Base-by-base conservation (phyloP, 352 stramenopile species). In the Thraustochytrium sp. region DNA sequence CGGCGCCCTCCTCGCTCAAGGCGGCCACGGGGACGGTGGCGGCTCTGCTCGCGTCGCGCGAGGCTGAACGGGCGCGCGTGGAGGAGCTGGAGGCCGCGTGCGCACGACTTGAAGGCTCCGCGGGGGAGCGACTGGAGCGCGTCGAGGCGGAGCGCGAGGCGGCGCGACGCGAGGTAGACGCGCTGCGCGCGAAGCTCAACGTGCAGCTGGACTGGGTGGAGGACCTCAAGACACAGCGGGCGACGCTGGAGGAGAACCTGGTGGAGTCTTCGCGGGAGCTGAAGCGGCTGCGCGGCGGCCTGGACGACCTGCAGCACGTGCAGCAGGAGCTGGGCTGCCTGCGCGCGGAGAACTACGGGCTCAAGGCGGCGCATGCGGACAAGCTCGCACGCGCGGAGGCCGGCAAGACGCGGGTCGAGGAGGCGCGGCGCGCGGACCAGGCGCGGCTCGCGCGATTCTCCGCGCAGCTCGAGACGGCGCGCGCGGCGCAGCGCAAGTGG, bases 161-260 rank as follows among this genome's bases (percentile, higher is more conserved):
- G 9, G 3, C 37, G 1, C 9, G 2, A 37, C 37, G 37, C 23
- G 40, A 75, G 0, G 26, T 36, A 21, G 62, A 51, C 16, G 9
- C 11, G 36, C 44, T 75, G 5, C 4, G 4, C 13, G 68, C 8
- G 5, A 44, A 44, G 51, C 48, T 80, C 29, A 31, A 51, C 13
- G 68, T 80, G 18, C 68, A 80, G n/a, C 37, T 75, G 23, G 68
- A 80, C 1, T 80, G 68, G 68, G 36, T 65, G 4, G 23, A 80
- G 23, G 68, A 80, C 68, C 65, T 80, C 18, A 61, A 44, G 40
- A n/a, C 18, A 1, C 68, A 80, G 51, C 68, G 68, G 3, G 54
- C 13, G 8, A 16, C 9, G 23, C 75, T 82, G 0, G 75, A 84
- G 26, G 44, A 84, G 36, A 51, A 34, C 4, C 54, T 44, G 5